Base-by-base conservation (phyloP, 441 rosid species). In the Dalechampia spathulata region DNA sequence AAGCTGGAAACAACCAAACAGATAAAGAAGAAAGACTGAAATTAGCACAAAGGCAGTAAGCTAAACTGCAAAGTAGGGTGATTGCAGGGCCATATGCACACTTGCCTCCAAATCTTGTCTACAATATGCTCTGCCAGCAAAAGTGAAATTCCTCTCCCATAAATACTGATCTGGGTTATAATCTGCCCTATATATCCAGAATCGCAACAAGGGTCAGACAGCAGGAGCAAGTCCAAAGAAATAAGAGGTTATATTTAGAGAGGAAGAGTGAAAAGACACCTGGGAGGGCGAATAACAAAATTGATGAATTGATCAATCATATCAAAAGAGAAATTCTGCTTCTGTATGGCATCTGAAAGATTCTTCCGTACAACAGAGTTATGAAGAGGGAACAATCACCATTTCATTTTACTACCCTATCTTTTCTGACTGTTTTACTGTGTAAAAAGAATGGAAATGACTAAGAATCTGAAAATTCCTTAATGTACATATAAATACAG, bases 31-130 rank as follows among this genome's bases (percentile, higher is more conserved):
- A 38, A 74, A 65, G 46, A 44, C 62, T 34, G 48, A 63, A 48
- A 63, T 32, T 44, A 55, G 26, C 22, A 45, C 1, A 26, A 22
- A 25, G 15, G 46, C 3, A 40, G 44, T 21, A 40, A 21, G 16
- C 25, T 44, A 45, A 49, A 36, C 19, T 48, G 60, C 52, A 61
- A 60, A 42, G 43, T 55, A 43, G 34, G 26, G 67, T 61, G 50
- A 17, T 55, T 49, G 34, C 4, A 30, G 34, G n/a, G n/a, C n/a
- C n/a, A 44, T 64, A 67, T 62, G 83, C 85, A 70, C 86, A 83
- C 95, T 84, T 83, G 96, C 98, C 98, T 92, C 96, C 77, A 92
- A 75, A 75, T 88, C 98, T 71, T 75, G 83, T 66, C 98, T 83
- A 73, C 78, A 78, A 76, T 80, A 92, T 38, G 95, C 65, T 57